These are phyloP conservation scores for Curvularia sp. DNA, from an alignment of 2,329 filamentous ascomycete genomes.

Conservation along the genomic window DNA sequence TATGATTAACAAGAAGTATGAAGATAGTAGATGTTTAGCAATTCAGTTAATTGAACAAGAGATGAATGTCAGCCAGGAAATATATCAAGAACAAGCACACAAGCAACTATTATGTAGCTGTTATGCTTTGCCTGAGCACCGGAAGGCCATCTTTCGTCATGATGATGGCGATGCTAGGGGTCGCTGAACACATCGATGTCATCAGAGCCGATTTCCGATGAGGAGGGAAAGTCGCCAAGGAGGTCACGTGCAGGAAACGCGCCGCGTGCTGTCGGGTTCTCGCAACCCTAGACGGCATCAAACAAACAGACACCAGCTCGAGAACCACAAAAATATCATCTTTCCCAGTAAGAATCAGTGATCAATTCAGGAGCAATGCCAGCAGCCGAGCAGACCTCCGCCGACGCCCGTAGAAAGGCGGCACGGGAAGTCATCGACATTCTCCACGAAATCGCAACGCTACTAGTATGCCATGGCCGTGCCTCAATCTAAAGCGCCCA, in stretches of 20 bases:
- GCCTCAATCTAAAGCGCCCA: constrained; percentile 3
- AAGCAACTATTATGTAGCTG: not conserved
- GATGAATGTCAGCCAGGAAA: no score
- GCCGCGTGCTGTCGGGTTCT: constrained; percentile 8
- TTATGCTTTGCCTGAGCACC: not conserved
- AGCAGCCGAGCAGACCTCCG: constrained; percentile 33
- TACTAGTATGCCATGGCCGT: constrained; percentile 69
- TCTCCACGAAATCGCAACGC: constrained; percentile 82
- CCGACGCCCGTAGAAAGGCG: constrained; percentile 69
- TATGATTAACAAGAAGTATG: not conserved
- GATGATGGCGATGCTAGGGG: constrained; percentile 20
- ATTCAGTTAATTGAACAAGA: no score
- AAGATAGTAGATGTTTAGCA: no score
- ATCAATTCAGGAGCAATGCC: constrained; percentile 19
- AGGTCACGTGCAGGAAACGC: constrained; percentile 15
- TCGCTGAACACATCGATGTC: constrained; percentile 2
- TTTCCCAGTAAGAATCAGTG: not conserved
- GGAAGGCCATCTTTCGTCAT: constrained; percentile 10
- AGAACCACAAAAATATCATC: not conserved
- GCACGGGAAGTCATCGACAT: constrained; percentile 83
- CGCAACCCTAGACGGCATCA: constrained; percentile 9
- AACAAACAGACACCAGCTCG: constrained; percentile 10
- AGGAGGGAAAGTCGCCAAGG: constrained; percentile 10
- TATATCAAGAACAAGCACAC: constrained; percentile 2
- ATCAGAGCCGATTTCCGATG: constrained; percentile 5